A percentile compares a stretch with the other conserved stretches of the same genome.
phyloP scores from a whole-genome alignment of 2,329 filamentous ascomycete genomes.

The Penicillium sp. region DNA sequence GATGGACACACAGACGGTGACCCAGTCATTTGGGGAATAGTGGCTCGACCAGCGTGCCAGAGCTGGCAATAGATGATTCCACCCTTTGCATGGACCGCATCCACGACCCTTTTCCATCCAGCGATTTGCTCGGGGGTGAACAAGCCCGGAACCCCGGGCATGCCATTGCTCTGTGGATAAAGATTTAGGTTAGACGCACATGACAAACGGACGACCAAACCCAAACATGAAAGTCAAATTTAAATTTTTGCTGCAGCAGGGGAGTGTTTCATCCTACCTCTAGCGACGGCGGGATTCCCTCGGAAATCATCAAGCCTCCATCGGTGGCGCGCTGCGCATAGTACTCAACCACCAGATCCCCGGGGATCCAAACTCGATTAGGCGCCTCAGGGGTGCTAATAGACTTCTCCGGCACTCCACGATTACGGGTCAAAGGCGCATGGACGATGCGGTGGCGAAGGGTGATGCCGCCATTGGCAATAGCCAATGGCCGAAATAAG shows the following conservation, averaged over 20 bases:
- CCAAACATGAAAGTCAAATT: neutral
- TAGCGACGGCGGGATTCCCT: conserved; percentile 38
- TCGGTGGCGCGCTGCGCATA: conserved; percentile 42
- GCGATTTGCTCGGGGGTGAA: conserved; percentile 44
- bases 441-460: conserved; percentile 55
- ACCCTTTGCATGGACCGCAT: conserved; percentile 54
- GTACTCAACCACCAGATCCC: conserved; percentile 44
- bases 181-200: neutral
- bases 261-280: conserved; percentile 39
- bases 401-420: conserved; percentile 48
- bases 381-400: conserved; percentile 48
- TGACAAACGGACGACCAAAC: neutral
- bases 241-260: neutral
- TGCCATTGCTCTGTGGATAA: conserved; percentile 36
- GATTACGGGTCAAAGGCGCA: conserved; percentile 56
- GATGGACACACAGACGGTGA: conserved; percentile 40
- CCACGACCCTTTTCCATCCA: conserved; percentile 54
- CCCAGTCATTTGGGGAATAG: conserved; percentile 44
- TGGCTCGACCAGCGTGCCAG: conserved; percentile 51
- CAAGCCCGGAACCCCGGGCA: conserved; percentile 38
- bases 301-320: conserved; percentile 40
- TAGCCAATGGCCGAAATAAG: conserved; percentile 47
- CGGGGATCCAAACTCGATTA: conserved; percentile 52
- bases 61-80: conserved; percentile 48
- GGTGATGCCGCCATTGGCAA: conserved; percentile 49